Base-by-base conservation (phyloP, 768 basidiomycete species). In the Lentinula aciculospora region DNA sequence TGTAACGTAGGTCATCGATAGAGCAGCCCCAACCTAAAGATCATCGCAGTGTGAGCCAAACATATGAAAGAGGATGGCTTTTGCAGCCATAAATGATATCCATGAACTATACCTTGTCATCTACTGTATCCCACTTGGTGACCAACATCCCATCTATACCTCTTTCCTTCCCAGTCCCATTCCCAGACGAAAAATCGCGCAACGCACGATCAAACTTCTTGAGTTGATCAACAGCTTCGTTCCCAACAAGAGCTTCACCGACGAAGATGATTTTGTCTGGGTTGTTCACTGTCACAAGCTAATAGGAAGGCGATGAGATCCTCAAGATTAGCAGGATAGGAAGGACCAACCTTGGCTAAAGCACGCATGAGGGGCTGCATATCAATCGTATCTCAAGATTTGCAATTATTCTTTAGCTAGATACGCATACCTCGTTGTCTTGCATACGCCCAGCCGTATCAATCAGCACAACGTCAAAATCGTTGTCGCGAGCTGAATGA, bases 391-490 rank as follows among this genome's bases (percentile, higher is more conserved):
- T 54, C 29, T 51, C 34, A 36, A 23, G 25, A 25, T 5, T 21
- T 28, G 19, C 31, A 42, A 2, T 9, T 42, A 31, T 1, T 10
- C 15, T 23, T 31, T 25, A 3, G 2, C 10, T 23, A 15, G 13
- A 32, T 12, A 27, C 27, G 48, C 79, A 31, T 65, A 91, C 91
- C 83, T 98, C 97, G 69, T 98, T 99, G 71, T 98, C 97, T 71
- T 99, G 97, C 97, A 98, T 98, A 55, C 96, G 82, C 1, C 97
- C 97, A 19, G 97, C 97, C 1, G 97, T 98, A 69, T 99, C 97
- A 65, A 99, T 93, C 45, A 99, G 77, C 5, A 99, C 96, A 23
- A 98, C 94, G 65, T 99, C 97, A 69, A 97, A 98, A 60, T 86
- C 84, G 60, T 89, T 88, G 64, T 95, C 92, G 62, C 85, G 88